Conservation (phyloP, 805 yeast species). For the Sugiyamaella smithiae region DNA sequence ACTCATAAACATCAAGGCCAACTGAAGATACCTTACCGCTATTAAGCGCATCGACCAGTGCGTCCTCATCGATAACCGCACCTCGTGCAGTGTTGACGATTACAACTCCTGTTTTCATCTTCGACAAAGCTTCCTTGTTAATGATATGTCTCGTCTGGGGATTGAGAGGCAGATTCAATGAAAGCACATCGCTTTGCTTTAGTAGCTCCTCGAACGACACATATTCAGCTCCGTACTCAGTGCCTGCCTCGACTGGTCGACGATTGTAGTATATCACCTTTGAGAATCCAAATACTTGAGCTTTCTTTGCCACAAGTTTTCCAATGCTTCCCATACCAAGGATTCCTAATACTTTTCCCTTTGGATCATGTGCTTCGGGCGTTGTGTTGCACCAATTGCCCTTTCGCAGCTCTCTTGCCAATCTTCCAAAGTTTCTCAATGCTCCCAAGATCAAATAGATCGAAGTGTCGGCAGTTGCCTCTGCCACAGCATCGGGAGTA, state of each 20-base stretch:
- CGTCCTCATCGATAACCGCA: conserved; percentile 52
- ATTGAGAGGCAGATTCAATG: conserved; percentile 51
- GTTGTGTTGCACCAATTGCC: conserved; percentile 48
- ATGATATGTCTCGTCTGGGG: conserved; percentile 50
- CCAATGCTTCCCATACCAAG: conserved; percentile 65
- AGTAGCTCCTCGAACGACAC: conserved; percentile 48
- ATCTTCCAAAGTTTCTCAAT: conserved; percentile 44
- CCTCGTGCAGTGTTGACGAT: conserved; percentile 59
- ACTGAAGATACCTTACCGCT: conserved; percentile 49
- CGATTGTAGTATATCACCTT: conserved; percentile 53
- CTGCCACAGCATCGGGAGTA: conserved; percentile 50
- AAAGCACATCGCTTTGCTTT: conserved; percentile 46
- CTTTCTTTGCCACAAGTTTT: conserved; percentile 49
- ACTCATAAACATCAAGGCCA: conserved; percentile 57
- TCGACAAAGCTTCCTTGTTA: conserved; percentile 41
- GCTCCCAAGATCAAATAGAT: conserved; percentile 50
- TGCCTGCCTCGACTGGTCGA: conserved; percentile 41
- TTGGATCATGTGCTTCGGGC: conserved; percentile 47
- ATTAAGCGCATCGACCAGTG: conserved; percentile 44
- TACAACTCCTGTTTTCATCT: conserved; percentile 52
- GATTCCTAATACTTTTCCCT: conserved; percentile 51
- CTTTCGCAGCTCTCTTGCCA: conserved; percentile 41
- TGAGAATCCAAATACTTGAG: conserved; percentile 47
- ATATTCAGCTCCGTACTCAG: conserved; percentile 45
- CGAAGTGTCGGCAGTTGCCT: conserved; percentile 56